phyloP scores from a whole-genome alignment of 148 eudicot species.

The Rhododendron griersonianum region DNA sequence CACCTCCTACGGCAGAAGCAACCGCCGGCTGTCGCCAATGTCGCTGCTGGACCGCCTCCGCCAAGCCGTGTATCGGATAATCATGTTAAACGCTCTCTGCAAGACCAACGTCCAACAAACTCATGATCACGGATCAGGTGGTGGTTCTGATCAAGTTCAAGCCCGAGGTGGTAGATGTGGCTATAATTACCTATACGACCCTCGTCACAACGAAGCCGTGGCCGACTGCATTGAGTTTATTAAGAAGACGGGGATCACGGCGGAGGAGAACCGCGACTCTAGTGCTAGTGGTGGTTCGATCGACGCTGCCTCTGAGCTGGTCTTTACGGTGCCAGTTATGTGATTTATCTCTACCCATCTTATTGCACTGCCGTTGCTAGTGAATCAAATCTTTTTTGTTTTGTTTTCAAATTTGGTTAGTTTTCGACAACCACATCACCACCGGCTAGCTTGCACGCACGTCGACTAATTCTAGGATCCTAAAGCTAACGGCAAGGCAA shows the following conservation, averaged over 20 bases:
- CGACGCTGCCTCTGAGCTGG: constrained; percentile 9
- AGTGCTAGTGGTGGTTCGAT: not conserved
- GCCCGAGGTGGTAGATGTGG: constrained; percentile 16
- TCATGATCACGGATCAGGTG: not conserved
- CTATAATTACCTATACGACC: constrained; percentile 20
- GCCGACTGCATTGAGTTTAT: constrained; percentile 80
- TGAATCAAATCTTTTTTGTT: not conserved
- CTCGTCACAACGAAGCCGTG: constrained; percentile 57
- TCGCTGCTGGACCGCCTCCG: constrained; percentile 57
- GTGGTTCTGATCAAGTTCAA: not conserved
- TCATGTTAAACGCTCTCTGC: constrained; percentile 65
- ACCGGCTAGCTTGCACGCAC: not conserved
- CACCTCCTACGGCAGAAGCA: constrained; percentile 14
- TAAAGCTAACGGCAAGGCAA: no score
- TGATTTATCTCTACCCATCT: not conserved
- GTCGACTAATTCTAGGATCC: not conserved
- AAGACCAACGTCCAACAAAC: constrained; percentile 15
- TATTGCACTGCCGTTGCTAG: not conserved
- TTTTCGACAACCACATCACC: not conserved
- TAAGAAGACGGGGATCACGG: constrained; percentile 34
- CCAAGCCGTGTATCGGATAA: constrained; percentile 55
- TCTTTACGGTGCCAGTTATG: constrained; percentile 23
- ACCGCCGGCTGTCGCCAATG: constrained; percentile 21
- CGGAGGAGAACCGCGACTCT: constrained; percentile 14
- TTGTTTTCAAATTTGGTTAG: not conserved